These are phyloP conservation scores for Arabidopsis suecica DNA, from an alignment of 345 rosid genomes.

Conservation along the genomic window DNA sequence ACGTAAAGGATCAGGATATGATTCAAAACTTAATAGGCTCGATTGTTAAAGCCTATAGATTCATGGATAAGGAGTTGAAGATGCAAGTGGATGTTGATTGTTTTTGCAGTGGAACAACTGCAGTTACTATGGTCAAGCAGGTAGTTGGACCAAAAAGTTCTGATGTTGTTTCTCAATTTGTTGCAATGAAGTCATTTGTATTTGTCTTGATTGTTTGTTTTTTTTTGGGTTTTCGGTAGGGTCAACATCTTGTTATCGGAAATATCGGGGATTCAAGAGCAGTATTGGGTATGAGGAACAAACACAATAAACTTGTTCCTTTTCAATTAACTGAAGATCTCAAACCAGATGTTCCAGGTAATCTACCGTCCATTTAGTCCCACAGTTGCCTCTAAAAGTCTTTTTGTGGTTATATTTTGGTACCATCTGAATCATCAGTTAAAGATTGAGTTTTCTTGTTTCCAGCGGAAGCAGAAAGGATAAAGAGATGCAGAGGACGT, in stretches of 20 bases:
- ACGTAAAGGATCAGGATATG: conserved; percentile 56
- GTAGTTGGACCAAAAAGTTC: conserved; percentile 45
- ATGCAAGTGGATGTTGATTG: conserved; percentile 85
- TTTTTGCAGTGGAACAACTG: conserved; percentile 95
- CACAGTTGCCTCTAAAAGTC: conserved; percentile 19
- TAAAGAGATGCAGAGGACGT: conserved; percentile 80
- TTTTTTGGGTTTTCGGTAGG: conserved; percentile 51
- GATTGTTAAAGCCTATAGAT: conserved; percentile 72
- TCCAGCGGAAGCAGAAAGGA: conserved; percentile 94
- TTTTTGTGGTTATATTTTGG: neutral
- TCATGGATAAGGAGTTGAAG: conserved; percentile 90
- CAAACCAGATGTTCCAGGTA: conserved; percentile 98
- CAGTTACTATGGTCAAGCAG: conserved; percentile 89
- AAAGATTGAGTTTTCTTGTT: conserved; percentile 14
- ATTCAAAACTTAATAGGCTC: conserved; percentile 64
- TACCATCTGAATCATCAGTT: neutral
- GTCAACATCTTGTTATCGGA: conserved; percentile 78
- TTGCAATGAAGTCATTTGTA: neutral
- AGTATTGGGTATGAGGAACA: conserved; percentile 75
- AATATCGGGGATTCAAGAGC: conserved; percentile 97
- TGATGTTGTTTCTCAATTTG: conserved; percentile 20
- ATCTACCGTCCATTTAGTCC: conserved; percentile 18
- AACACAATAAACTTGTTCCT: conserved; percentile 69
- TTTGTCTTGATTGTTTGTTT: neutral
- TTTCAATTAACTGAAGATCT: conserved; percentile 86